Base-by-base conservation (phyloP, 345 rosid species). In the Euphorbia lathyris region DNA sequence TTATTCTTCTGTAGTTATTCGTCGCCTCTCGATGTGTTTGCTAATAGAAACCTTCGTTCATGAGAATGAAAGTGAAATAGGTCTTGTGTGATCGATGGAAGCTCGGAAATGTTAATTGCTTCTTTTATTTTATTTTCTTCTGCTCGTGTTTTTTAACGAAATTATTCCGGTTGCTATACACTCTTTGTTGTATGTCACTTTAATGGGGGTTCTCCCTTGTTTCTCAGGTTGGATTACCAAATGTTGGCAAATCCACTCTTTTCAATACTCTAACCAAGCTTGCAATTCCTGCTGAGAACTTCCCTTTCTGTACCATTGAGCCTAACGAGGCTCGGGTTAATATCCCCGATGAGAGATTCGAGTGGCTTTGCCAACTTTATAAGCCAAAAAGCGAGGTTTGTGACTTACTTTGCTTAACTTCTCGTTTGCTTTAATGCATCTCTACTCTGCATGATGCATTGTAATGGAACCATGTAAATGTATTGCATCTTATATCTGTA, bases 231-330 rank as follows among this genome's bases (percentile, higher is more conserved):
- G 99, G 99, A 52, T 77, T 95, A 76, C 99, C 97, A 0, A 95
- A 95, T 78, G 99, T 95, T 42, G 99, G 99, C 14, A 95, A 95
- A 55, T 95, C 99, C 30, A 95, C 99, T 0, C 97, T 95, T 27
- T 95, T 95, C 82, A 95, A 95, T 80, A 90, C 99, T 12, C 93
- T 95, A 34, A 95, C 97, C 0, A 95, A 95, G 88, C 76, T 95
- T 51, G 77, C 96, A 0, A 95, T 95, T 59, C 99, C 99, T 5
- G 99, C 99, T 9, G 99, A 95, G 87, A 95, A 92, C 76, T 95
- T 95, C 76, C 99, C 99, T 0, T 95, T 95, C 72, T 95, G 99
- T 75, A 95, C 97, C 64, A 95, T 92, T 36, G 97, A 95, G 74
- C 99, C 99, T 17, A 95, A 95, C 48, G 97, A 95, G 78, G 99